A percentile compares a stretch with the other conserved stretches of the same genome.
Evolutionary conservation across 208 protist genomes (phyloP).

Genomic region (Leishmania aethiopica): DNA sequence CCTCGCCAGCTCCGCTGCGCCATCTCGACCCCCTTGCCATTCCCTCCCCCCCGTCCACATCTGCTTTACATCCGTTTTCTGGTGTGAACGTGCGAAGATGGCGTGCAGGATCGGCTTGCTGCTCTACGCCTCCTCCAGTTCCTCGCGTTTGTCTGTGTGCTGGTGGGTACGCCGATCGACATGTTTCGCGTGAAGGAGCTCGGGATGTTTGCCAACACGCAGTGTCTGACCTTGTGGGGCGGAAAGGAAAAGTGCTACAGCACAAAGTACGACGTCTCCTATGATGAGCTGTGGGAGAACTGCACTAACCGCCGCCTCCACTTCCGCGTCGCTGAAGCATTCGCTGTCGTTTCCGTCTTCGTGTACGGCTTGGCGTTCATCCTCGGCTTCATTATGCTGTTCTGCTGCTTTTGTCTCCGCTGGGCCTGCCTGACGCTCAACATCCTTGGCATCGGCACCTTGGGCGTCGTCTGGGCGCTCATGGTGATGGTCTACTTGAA

Average conservation of each 20-base stretch:
- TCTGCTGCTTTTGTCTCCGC: conserved; percentile 47
- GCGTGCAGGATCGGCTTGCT: background rate
- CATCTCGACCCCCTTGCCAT: too few relatives aligned
- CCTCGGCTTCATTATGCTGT: conserved; percentile 34
- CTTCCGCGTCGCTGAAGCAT: conserved; percentile 44
- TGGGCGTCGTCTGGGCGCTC: conserved; percentile 31
- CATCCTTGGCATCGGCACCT: conserved; percentile 24
- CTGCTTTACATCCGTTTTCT: too few relatives aligned
- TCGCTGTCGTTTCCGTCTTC: conserved; percentile 32
- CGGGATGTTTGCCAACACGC: background rate
- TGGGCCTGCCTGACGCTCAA: conserved; percentile 41
- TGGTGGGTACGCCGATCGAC: conserved; percentile 58
- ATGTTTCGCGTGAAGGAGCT: conserved; percentile 32
- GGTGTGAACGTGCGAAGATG: background rate
- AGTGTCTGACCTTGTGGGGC: background rate
- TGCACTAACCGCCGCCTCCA: background rate
- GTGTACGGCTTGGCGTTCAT: conserved; percentile 24
- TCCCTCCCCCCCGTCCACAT: too few relatives aligned
- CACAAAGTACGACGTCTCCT: background rate
- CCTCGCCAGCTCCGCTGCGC: too few relatives aligned
- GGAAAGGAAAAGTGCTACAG: conserved; percentile 23
- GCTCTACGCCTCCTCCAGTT: conserved; percentile 56
- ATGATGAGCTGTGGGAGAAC: too few relatives aligned
- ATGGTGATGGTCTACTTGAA: conserved; percentile 36
- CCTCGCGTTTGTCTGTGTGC: conserved; percentile 48